Evolutionary conservation across 2,329 filamentous ascomycete genomes (phyloP).

Genomic region (Colletotrichum somersetense): DNA sequence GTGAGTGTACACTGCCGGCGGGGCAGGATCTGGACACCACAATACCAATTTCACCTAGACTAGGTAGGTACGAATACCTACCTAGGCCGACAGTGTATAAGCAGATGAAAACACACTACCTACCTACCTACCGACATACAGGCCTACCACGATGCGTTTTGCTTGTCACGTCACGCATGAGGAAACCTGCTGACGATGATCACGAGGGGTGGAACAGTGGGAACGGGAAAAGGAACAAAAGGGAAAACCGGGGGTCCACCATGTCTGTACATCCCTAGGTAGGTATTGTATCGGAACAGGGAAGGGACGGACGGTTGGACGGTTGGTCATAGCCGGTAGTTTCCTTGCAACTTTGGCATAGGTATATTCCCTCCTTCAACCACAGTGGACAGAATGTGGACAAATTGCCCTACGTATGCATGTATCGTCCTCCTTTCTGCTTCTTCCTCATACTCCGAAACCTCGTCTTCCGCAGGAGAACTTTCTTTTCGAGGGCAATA

Average conservation of each 20-base stretch:
- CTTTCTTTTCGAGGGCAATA: background rate
- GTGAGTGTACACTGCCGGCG: background rate
- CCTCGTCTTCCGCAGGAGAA: background rate
- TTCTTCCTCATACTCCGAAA: background rate
- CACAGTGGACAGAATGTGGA: background rate
- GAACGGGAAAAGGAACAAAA: background rate
- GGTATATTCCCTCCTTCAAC: background rate
- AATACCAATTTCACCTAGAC: too few species aligned
- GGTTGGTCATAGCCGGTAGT: background rate
- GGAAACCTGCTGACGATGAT: background rate
- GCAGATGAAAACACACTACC: too few species aligned
- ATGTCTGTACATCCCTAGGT: background rate
- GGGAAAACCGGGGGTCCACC: background rate
- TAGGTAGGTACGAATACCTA: too few species aligned
- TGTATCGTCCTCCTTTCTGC: background rate
- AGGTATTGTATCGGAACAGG: background rate
- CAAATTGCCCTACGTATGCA: background rate
- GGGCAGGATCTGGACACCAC: too few species aligned
- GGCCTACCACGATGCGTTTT: slow-evolving; percentile 9
- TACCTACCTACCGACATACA: background rate
- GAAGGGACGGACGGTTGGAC: background rate
- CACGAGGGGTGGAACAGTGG: background rate
- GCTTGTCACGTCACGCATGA: slow-evolving; percentile 30
- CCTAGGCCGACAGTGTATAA: too few species aligned
- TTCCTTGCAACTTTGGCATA: background rate